Conservation (phyloP, 2,329 filamentous ascomycete species). For the Colletotrichum musae region DNA sequence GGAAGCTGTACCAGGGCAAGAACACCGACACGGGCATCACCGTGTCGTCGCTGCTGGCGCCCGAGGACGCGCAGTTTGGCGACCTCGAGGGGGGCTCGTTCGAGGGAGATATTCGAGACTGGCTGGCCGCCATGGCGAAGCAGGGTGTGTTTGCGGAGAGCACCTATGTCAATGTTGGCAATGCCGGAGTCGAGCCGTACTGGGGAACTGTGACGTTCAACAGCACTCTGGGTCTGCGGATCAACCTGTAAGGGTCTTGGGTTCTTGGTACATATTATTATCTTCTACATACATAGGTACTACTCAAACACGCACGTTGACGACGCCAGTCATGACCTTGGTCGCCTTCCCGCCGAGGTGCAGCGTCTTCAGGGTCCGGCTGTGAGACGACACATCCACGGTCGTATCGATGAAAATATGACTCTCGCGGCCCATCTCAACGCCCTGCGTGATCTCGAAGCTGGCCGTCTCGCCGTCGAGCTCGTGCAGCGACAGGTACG, state of each 20-base stretch:
- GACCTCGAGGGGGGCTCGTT: constrained; percentile 49
- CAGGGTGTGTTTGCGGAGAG: constrained; percentile 52
- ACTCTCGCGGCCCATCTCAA: constrained; percentile 40
- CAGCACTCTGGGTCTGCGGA: constrained; percentile 43
- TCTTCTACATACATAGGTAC: not conserved
- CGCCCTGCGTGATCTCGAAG: constrained; percentile 41
- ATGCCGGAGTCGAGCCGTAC: constrained; percentile 51
- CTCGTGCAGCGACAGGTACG: constrained; percentile 66
- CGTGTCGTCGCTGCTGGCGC: constrained; percentile 53
- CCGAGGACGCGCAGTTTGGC: constrained; percentile 52
- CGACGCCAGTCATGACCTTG: constrained; percentile 37
- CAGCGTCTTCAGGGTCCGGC: constrained; percentile 26
- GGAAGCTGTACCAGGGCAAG: constrained; percentile 58
- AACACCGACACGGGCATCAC: constrained; percentile 60
- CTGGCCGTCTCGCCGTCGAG: constrained; percentile 44
- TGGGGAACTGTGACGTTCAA: constrained; percentile 45
- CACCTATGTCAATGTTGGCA: constrained; percentile 60
- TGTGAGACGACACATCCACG: not conserved
- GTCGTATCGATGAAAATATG: constrained; percentile 29
- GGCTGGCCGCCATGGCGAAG: constrained; percentile 54
- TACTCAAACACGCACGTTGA: constrained; percentile 2
- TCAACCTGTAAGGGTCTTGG: constrained; percentile 37
- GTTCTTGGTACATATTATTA: too few species aligned
- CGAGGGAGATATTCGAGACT: constrained; percentile 57
- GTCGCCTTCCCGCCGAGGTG: constrained; percentile 35